Percentiles rank a stretch among this genome's conserved stretches.
Conservation (phyloP, 176 grass and related monocot genomes). For the Otatea glauca region DNA sequence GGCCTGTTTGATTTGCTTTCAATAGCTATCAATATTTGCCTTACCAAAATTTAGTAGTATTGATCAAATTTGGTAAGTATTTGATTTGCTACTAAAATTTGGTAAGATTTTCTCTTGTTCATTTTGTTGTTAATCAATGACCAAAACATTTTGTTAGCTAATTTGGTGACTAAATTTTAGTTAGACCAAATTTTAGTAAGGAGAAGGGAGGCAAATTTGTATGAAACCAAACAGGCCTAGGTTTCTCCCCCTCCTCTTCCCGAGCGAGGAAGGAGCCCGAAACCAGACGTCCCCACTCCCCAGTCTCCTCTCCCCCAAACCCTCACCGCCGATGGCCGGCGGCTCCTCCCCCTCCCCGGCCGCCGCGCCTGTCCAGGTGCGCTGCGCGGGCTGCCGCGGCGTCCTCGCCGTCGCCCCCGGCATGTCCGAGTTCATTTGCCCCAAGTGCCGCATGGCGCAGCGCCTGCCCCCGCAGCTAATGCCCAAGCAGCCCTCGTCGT, state of each 20-base stretch:
- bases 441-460: conserved; percentile 76
- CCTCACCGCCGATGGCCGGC: conserved; percentile 37
- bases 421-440: conserved; percentile 90
- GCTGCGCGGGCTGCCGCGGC: conserved; percentile 67
- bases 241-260: conserved; percentile 20
- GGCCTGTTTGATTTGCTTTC: no score
- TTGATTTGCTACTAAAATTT: no score
- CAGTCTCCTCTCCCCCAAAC: conserved; percentile 12
- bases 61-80: no score
- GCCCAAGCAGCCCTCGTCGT: conserved; percentile 25
- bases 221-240: no score
- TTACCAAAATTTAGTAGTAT: no score
- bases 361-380: conserved; percentile 61
- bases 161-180: no score
- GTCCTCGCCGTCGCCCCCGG: conserved; percentile 64
- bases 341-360: conserved; percentile 35
- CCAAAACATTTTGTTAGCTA: no score
- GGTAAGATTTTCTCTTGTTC: no score
- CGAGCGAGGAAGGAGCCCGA: conserved; percentile 20
- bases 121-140: no score
- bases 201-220: no score
- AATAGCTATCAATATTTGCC: no score
- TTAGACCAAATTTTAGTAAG: no score
- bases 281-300: neutral
- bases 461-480: conserved; percentile 84